A percentile compares a stretch with the other conserved stretches of the same genome.
Evolutionary conservation across 495 filamentous ascomycete species (phyloP).

Genomic region (Penicillium taxi): DNA sequence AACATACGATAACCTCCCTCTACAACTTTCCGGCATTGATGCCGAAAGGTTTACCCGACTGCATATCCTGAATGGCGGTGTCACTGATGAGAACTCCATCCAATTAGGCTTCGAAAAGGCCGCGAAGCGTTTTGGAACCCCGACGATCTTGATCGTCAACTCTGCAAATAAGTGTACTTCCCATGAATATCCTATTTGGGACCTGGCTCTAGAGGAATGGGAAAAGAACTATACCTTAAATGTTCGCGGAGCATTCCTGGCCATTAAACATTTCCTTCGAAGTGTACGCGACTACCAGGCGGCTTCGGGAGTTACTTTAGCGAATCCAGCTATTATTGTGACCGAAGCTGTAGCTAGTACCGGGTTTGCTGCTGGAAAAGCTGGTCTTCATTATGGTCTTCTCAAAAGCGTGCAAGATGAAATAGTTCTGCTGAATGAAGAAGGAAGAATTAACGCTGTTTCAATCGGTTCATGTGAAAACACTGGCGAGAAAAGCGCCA

Average conservation of each 20-base stretch:
- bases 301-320: conserved; percentile 26
- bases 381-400: conserved; percentile 48
- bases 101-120: conserved; percentile 34
- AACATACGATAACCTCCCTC: conserved; percentile 37
- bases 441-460: conserved; percentile 50
- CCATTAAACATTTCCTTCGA: conserved; percentile 50
- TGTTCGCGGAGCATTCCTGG: conserved; percentile 47
- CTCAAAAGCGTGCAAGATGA: conserved; percentile 48
- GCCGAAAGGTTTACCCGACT: conserved; percentile 25
- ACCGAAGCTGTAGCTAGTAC: conserved; percentile 43
- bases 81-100: conserved; percentile 41
- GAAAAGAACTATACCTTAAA: conserved; percentile 45
- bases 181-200: conserved; percentile 43
- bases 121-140: conserved; percentile 40
- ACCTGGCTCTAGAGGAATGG: conserved; percentile 44
- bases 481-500: conserved; percentile 29
- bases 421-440: conserved; percentile 42
- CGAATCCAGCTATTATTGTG: conserved; percentile 48
- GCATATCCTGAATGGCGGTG: conserved; percentile 37
- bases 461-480: conserved; percentile 25
- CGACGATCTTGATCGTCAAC: conserved; percentile 48
- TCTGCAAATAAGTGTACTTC: conserved; percentile 42
- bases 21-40: conserved; percentile 15
- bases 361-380: conserved; percentile 46
- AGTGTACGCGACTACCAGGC: conserved; percentile 29